A percentile compares a stretch with the other conserved stretches of the same genome.
Evolutionary conservation across 495 filamentous ascomycete genomes (phyloP).

Genomic region (Neurospora africana): DNA sequence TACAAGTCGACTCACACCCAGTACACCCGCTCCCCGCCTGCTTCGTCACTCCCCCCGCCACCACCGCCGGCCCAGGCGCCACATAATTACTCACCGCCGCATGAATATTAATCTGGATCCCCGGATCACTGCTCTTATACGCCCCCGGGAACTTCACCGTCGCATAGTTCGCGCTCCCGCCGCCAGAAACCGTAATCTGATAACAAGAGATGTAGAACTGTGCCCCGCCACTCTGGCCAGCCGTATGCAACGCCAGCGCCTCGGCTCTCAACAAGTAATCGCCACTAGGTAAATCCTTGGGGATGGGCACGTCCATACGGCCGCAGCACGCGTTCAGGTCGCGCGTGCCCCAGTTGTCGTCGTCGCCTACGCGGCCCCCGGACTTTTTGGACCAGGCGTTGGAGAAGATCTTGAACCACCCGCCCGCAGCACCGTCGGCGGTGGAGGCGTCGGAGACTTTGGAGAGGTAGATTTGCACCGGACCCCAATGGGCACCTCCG

Average conservation of each 20-base stretch:
- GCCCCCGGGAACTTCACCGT: conserved; percentile 37
- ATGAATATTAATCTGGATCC: conserved; percentile 42
- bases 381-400: conserved; percentile 33
- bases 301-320: conserved; percentile 38
- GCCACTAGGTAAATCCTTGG: conserved; percentile 33
- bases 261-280: conserved; percentile 45
- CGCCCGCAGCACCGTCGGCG: conserved; percentile 24
- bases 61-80: conserved; percentile 31
- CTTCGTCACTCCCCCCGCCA: conserved; percentile 26
- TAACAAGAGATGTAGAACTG: conserved; percentile 45
- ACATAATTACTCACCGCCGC: conserved; percentile 24
- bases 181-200: conserved; percentile 31
- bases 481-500: conserved; percentile 36
- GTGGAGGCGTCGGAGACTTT: conserved; percentile 40
- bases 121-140: conserved; percentile 36
- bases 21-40: conserved; percentile 23
- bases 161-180: conserved; percentile 21
- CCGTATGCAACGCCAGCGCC: conserved; percentile 40
- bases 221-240: conserved; percentile 23
- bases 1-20: conserved; percentile 32
- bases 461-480: conserved; percentile 44
- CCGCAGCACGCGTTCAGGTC: conserved; percentile 43
- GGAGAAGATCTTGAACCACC: conserved; percentile 45
- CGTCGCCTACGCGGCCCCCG: conserved; percentile 25
- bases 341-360: conserved; percentile 42